Conservation (phyloP, 257 asterid species). For the Gentiana macrophylla region DNA sequence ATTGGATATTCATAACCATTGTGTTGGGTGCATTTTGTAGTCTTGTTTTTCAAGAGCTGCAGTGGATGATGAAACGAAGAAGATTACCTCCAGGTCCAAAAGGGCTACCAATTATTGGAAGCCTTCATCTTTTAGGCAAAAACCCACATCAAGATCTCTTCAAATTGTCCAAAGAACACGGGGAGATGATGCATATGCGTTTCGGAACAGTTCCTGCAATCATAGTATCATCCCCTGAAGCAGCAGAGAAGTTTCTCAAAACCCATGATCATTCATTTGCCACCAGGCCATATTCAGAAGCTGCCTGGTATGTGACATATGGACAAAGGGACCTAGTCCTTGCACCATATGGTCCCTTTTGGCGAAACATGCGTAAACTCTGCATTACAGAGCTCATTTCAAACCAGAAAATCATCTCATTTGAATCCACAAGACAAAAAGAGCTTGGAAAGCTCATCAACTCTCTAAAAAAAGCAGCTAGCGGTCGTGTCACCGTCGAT, state of each 20-base stretch:
- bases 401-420: slow-evolving; percentile 9
- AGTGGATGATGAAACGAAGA: not conserved
- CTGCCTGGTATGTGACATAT: slow-evolving; percentile 6
- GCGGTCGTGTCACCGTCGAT: slow-evolving; percentile 5
- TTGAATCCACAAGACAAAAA: slow-evolving; percentile 10
- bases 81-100: not conserved
- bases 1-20: not conserved
- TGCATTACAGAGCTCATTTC: slow-evolving; percentile 5
- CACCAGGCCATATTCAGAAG: slow-evolving; percentile 8
- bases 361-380: slow-evolving; percentile 11
- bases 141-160: too few species aligned
- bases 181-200: slow-evolving; percentile 2
- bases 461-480: slow-evolving; percentile 2
- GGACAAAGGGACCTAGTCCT: slow-evolving; percentile 3
- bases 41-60: not conserved
- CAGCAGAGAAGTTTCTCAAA: slow-evolving; percentile 9
- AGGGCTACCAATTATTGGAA: too few species aligned
- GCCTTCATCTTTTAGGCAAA: too few species aligned
- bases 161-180: too few species aligned
- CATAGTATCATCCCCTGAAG: slow-evolving; percentile 9
- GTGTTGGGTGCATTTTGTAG: too few species aligned
- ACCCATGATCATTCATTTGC: slow-evolving; percentile 12
- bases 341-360: slow-evolving; percentile 9
- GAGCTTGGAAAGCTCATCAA: slow-evolving; percentile 7
- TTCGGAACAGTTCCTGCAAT: slow-evolving; percentile 7